Evolutionary conservation across 2,329 filamentous ascomycete genomes (phyloP).

Genomic region (Cladosporium sp.): DNA sequence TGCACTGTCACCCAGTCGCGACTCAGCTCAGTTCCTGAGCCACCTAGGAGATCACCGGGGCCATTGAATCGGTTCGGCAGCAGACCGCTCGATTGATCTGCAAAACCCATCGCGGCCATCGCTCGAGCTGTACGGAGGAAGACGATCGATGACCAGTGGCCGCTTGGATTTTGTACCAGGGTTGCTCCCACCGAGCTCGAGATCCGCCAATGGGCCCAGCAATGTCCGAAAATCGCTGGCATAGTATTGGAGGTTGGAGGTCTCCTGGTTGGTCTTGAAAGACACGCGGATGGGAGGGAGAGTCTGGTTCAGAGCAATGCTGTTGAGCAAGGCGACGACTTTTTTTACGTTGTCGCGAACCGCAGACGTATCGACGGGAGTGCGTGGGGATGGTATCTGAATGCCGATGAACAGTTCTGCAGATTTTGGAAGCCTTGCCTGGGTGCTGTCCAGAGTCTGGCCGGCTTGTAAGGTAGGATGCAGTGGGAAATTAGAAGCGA

Average conservation of each 20-base stretch:
- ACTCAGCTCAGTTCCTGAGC: not conserved
- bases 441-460: not conserved
- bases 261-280: not conserved
- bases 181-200: not conserved
- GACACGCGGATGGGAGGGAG: not conserved
- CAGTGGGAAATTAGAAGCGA: conserved; percentile 4
- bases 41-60: no score
- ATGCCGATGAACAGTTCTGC: conserved; percentile 5
- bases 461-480: not conserved
- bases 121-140: not conserved
- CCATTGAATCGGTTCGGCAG: not conserved
- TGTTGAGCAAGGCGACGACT: not conserved
- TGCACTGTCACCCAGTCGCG: no score
- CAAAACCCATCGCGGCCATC: not conserved
- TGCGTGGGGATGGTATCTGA: not conserved
- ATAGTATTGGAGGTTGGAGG: not conserved
- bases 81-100: not conserved
- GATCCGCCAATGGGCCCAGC: not conserved
- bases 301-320: not conserved
- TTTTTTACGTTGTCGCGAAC: not conserved
- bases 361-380: not conserved
- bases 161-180: not conserved
- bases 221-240: not conserved
- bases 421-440: not conserved
- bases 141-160: not conserved